Conservation (phyloP, 805 yeast genomes). For the Yamadazyma phyllophila region DNA sequence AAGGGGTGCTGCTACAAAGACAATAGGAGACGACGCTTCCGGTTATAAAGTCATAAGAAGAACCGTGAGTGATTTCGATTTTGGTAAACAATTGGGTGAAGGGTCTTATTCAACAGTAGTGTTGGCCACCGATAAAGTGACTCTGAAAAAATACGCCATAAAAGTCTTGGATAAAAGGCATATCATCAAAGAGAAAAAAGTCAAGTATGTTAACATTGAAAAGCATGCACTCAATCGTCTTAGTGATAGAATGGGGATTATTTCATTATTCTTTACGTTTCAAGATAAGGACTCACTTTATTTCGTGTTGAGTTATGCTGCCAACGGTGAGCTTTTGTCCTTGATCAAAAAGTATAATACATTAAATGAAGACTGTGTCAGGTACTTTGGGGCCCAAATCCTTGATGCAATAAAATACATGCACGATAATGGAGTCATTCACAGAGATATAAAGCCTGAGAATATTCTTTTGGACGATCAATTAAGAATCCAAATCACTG, state of each 20-base stretch:
- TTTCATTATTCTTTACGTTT: conserved; percentile 71
- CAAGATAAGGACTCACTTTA: conserved; percentile 74
- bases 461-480: conserved; percentile 65
- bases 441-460: conserved; percentile 82
- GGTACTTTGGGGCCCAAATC: conserved; percentile 70
- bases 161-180: conserved; percentile 75
- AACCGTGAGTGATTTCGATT: conserved; percentile 39
- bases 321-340: conserved; percentile 72
- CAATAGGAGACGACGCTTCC: conserved; percentile 16
- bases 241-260: conserved; percentile 58
- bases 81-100: conserved; percentile 43
- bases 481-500: conserved; percentile 67
- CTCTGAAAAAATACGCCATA: conserved; percentile 65
- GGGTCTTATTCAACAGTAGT: conserved; percentile 48
- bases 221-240: conserved; percentile 74
- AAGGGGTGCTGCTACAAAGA: conserved; percentile 34
- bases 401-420: conserved; percentile 69
- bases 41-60: conserved; percentile 29
- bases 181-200: conserved; percentile 77
- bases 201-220: conserved; percentile 80
- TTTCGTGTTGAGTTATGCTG: conserved; percentile 75
- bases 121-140: conserved; percentile 47
- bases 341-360: conserved; percentile 70
- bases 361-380: conserved; percentile 63
- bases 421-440: conserved; percentile 75